Evolutionary conservation across 441 rosid species (phyloP).

Genomic region (Flueggea neowawraea): DNA sequence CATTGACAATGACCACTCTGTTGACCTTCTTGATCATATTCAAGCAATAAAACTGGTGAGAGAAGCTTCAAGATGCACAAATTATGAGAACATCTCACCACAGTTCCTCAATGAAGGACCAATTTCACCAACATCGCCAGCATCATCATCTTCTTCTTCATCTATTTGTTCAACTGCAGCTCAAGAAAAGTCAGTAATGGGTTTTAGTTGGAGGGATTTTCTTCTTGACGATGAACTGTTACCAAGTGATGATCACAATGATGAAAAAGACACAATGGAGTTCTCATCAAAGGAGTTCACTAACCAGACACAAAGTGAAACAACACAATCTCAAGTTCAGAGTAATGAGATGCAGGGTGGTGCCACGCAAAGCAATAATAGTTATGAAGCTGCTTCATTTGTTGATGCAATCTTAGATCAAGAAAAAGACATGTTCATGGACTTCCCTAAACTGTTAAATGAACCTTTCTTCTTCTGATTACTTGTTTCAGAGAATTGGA

Average conservation of each 20-base stretch:
- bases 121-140: slow-evolving; percentile 31
- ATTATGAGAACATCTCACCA: slow-evolving; percentile 23
- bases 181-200: slow-evolving; percentile 28
- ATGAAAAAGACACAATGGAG: slow-evolving; percentile 22
- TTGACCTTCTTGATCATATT: slow-evolving; percentile 69
- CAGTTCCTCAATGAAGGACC: slow-evolving; percentile 18
- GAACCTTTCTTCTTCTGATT: slow-evolving; percentile 41
- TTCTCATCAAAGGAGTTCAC: slow-evolving; percentile 26
- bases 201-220: slow-evolving; percentile 79
- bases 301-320: slow-evolving; percentile 4
- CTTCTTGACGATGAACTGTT: slow-evolving; percentile 56
- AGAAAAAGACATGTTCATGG: slow-evolving; percentile 64
- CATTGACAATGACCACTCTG: slow-evolving; percentile 19
- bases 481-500: background rate
- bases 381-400: slow-evolving; percentile 28
- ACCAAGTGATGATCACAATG: slow-evolving; percentile 21
- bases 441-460: slow-evolving; percentile 54
- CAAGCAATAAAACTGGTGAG: slow-evolving; percentile 75
- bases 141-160: slow-evolving; percentile 49
- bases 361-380: background rate
- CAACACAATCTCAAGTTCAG: background rate
- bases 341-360: background rate
- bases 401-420: slow-evolving; percentile 62
- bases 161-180: slow-evolving; percentile 61
- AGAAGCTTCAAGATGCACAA: slow-evolving; percentile 35